Evolutionary conservation across 2,329 filamentous ascomycete genomes (phyloP).

Genomic region (Arthroderma sp.): DNA sequence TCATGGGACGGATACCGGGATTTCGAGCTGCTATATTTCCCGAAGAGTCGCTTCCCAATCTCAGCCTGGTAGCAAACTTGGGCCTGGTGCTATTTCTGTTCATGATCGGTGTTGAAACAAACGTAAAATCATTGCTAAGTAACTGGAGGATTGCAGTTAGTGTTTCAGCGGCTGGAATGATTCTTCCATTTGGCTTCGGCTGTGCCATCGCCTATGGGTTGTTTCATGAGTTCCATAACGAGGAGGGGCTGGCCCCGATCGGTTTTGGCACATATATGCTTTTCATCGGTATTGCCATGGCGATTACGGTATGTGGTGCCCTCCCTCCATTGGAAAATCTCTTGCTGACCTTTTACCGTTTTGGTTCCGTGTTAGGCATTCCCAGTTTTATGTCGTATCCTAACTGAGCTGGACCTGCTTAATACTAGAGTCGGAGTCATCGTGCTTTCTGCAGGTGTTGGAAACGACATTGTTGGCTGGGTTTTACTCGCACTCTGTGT

Average conservation of each 20-base stretch:
- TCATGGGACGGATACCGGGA: slow-evolving; percentile 72
- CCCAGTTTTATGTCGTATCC: slow-evolving; percentile 82
- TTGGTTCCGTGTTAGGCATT: slow-evolving; percentile 41
- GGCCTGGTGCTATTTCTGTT: slow-evolving; percentile 78
- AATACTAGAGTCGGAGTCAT: slow-evolving; percentile 49
- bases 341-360: neutral
- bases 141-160: slow-evolving; percentile 72
- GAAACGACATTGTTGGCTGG: slow-evolving; percentile 87
- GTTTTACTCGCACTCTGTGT: slow-evolving; percentile 86
- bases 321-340: neutral
- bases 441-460: slow-evolving; percentile 74
- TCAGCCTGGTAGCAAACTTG: slow-evolving; percentile 68
- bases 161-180: slow-evolving; percentile 68
- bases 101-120: slow-evolving; percentile 75
- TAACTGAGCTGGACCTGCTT: slow-evolving; percentile 80
- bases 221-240: slow-evolving; percentile 56
- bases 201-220: slow-evolving; percentile 69
- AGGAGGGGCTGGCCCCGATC: slow-evolving; percentile 44
- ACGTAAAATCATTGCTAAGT: slow-evolving; percentile 59
- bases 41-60: slow-evolving; percentile 55
- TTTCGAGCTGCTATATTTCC: slow-evolving; percentile 71
- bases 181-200: slow-evolving; percentile 69
- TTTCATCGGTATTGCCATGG: slow-evolving; percentile 86
- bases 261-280: slow-evolving; percentile 52
- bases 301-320: slow-evolving; percentile 57